phyloP scores from a whole-genome alignment of 441 rosid genomes.

The Gossypium laxum region DNA sequence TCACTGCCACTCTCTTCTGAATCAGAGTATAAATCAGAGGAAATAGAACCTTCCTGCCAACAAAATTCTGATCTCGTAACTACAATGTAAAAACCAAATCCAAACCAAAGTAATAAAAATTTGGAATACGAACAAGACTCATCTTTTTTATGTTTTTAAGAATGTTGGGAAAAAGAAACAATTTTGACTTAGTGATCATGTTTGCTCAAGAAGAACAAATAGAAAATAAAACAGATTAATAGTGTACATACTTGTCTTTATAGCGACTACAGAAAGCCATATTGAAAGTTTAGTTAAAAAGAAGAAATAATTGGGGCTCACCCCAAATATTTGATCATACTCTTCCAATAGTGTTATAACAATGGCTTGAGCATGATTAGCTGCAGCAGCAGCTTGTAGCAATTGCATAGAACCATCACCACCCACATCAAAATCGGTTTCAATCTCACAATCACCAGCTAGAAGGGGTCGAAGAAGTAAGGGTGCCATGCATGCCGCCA shows the following conservation, averaged over 20 bases:
- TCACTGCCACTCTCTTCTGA: slow-evolving; percentile 73
- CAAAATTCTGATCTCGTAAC: slow-evolving; percentile 23
- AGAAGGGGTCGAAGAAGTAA: slow-evolving; percentile 97
- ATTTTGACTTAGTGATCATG: background rate
- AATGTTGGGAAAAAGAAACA: background rate
- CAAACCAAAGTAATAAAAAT: background rate
- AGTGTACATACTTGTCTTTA: background rate
- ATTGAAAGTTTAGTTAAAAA: background rate
- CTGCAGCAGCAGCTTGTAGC: slow-evolving; percentile 97
- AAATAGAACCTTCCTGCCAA: slow-evolving; percentile 63
- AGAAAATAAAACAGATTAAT: background rate
- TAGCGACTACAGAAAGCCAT: slow-evolving; percentile 1
- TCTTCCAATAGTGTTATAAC: slow-evolving; percentile 84
- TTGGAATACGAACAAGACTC: background rate
- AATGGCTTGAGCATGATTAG: slow-evolving; percentile 98
- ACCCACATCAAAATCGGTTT: slow-evolving; percentile 76
- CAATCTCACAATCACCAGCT: slow-evolving; percentile 91
- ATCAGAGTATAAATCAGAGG: slow-evolving; percentile 77
- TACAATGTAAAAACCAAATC: slow-evolving; percentile 14
- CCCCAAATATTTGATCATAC: slow-evolving; percentile 77
- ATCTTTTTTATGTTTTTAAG: background rate
- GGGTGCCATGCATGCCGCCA: slow-evolving; percentile 99
- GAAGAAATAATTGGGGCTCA: slow-evolving; percentile 30
- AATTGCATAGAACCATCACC: slow-evolving; percentile 91
- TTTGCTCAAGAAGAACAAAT: background rate